Evolutionary conservation across 176 grass and related monocot genomes (phyloP), one percentile per base, ranked within the genome.

Genomic region (Microstegium vimineum): DNA sequence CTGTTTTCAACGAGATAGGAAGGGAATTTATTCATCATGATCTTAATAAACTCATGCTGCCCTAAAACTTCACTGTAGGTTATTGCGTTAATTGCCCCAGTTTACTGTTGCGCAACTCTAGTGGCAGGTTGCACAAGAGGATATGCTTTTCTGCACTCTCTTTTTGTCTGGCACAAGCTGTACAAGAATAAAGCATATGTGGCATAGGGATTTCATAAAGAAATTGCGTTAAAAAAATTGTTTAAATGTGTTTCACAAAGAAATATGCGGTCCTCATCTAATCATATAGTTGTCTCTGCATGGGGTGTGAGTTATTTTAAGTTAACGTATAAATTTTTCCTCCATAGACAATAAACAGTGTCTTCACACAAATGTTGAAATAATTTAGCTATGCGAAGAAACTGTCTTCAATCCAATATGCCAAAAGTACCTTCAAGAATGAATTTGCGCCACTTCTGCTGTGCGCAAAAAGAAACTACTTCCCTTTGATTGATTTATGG

Each of bases 121-220:
- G 34, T 36, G 22, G 35, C 35, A n/a, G 13, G 37, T 76, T 42
- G 32, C 65, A 36, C 17, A 26, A 76, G 40, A 64, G 51, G 6
- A 34, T 66, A 35, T 66, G 62, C 25, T 74, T 17, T 54, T 54
- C 18, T 54, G 18, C 56, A 35, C 62, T 35, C 28, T 4, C 22
- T 69, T 75, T 81, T 3, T 31, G n/a, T 52, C 30, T 25, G 23
- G 71, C 18, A 46, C 16, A 71, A 71, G 64, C 56, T 40, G 64
- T 76, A 25, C 33, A 22, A 28, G 71, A 81, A 86, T 61, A 81
- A 69, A 47, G 36, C 22, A 15, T 74, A 43, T 6, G 31, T 86
- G 33, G 33, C 33, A 69, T 37, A 25, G 25, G n/a, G 47, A 59
- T 31, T 87, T 12, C n/a, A 75, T 16, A 72, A 71, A 73, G 12